Evolutionary conservation across 352 stramenopile species (phyloP).

Genomic region (Globisporangium abappressorium): DNA sequence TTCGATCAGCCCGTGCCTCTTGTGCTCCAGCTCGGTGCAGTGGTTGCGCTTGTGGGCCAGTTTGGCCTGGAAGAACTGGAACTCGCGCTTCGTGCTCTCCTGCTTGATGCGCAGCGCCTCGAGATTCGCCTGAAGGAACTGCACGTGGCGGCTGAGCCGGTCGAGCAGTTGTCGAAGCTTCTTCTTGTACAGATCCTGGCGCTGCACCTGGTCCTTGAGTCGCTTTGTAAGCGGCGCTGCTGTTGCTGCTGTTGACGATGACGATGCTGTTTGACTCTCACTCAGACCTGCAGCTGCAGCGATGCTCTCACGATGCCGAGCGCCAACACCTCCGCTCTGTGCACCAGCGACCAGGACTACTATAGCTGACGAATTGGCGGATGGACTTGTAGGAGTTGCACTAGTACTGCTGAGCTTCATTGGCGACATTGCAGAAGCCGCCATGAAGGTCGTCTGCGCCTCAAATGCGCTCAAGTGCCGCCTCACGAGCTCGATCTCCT

Average conservation of each 20-base stretch:
- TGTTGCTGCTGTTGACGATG: background rate
- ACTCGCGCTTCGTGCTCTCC: slow-evolving; percentile 25
- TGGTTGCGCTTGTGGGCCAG: slow-evolving; percentile 37
- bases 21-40: slow-evolving; percentile 25
- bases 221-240: background rate
- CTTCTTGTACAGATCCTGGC: slow-evolving; percentile 57
- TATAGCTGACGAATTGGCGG: background rate
- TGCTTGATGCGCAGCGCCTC: slow-evolving; percentile 30
- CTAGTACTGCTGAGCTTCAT: background rate
- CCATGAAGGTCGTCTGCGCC: background rate
- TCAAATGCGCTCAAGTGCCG: slow-evolving; percentile 36
- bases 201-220: slow-evolving; percentile 44
- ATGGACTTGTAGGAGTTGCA: background rate
- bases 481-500: slow-evolving; percentile 37
- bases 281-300: background rate
- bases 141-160: slow-evolving; percentile 30
- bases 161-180: slow-evolving; percentile 45
- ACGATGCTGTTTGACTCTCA: slow-evolving; percentile 1
- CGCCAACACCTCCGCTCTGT: slow-evolving; percentile 1
- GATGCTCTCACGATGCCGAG: slow-evolving; percentile 13
- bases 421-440: background rate
- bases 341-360: slow-evolving; percentile 7
- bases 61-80: slow-evolving; percentile 32
- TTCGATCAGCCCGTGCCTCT: slow-evolving; percentile 24
- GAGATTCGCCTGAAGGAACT: slow-evolving; percentile 37